Percentiles rank a stretch among this genome's conserved stretches.
Evolutionary conservation across 1,284 basidiomycete genomes (phyloP).

Genomic region (Cryptococcus hybrid): DNA sequence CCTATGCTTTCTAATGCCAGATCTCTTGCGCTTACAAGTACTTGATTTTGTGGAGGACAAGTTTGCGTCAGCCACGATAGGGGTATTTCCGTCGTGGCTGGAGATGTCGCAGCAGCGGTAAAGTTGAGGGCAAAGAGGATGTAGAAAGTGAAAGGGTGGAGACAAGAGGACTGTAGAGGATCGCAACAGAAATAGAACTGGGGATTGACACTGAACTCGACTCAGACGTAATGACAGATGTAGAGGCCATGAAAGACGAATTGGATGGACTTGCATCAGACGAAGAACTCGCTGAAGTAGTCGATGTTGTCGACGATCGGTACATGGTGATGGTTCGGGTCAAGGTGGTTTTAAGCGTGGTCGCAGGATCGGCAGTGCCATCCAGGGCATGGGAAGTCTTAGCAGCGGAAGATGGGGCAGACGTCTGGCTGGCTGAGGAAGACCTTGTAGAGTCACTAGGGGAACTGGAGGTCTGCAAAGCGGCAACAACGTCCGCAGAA

Average conservation of each 20-base stretch:
- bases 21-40: background rate
- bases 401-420: background rate
- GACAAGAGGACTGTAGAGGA: background rate
- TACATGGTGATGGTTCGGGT: background rate
- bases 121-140: background rate
- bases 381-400: background rate
- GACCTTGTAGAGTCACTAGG: background rate
- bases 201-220: too few relatives aligned
- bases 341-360: background rate
- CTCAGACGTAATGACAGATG: too few relatives aligned
- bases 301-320: background rate
- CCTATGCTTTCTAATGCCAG: background rate
- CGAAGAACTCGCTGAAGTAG: too few relatives aligned
- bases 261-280: too few relatives aligned
- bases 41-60: background rate
- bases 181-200: background rate
- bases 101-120: background rate
- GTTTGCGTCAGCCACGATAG: background rate
- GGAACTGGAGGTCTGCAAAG: background rate
- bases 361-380: background rate
- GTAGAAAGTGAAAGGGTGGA: background rate
- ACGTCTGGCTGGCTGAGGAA: too few relatives aligned
- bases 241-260: too few relatives aligned
- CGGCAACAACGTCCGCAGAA: background rate
- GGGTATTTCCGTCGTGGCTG: background rate